Percentiles rank a stretch among this genome's conserved stretches.
These are phyloP conservation scores for Umbelopsis sp. DNA, from an alignment of 192 early-diverging fungal species.

Conservation along the genomic window DNA sequence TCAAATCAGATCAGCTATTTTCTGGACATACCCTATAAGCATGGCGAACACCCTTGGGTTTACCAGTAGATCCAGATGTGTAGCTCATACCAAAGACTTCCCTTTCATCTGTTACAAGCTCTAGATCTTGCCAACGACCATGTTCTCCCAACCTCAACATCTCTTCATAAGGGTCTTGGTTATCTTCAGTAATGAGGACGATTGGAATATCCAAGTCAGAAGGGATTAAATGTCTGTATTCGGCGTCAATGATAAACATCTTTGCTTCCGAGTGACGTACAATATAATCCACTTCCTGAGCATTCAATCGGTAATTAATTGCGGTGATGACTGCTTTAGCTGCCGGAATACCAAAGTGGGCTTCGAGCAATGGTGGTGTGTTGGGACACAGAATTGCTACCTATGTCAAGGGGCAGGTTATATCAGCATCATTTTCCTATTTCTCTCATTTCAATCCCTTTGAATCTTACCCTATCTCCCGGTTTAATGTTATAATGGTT, in stretches of 20 bases:
- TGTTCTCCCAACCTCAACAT: conserved; percentile 31
- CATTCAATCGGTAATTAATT: conserved; percentile 56
- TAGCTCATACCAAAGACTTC: conserved; percentile 56
- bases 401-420: not conserved
- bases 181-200: not conserved
- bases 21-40: conserved; percentile 39
- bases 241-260: conserved; percentile 51
- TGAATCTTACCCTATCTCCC: conserved; percentile 40
- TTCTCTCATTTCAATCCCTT: not conserved
- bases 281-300: conserved; percentile 59
- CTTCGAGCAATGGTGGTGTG: conserved; percentile 56
- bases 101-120: conserved; percentile 47
- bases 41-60: conserved; percentile 57
- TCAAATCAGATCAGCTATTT: not conserved
- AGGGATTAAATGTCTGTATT: conserved; percentile 37
- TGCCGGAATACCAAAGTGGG: conserved; percentile 63
- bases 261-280: conserved; percentile 50
- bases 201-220: conserved; percentile 32
- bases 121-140: conserved; percentile 43
- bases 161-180: conserved; percentile 45
- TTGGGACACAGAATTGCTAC: conserved; percentile 61
- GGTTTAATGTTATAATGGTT: conserved; percentile 29
- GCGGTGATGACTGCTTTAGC: conserved; percentile 56
- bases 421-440: not conserved
- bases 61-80: conserved; percentile 61